These are phyloP conservation scores for Colletotrichum cuscutae DNA, from an alignment of 2,329 filamentous ascomycete genomes.

Conservation along the genomic window DNA sequence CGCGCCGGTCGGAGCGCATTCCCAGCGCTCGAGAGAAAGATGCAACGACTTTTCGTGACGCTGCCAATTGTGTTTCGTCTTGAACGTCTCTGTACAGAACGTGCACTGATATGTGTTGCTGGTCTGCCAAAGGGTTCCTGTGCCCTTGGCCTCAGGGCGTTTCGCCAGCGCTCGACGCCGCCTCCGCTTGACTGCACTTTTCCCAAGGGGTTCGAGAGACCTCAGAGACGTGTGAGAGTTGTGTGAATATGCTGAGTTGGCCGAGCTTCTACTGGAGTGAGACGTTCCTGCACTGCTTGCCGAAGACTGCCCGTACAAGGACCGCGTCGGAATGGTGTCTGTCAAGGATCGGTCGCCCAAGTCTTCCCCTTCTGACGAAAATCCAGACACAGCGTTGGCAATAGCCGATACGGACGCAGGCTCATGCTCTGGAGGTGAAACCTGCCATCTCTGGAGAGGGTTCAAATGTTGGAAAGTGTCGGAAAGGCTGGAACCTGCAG, in stretches of 20 bases:
- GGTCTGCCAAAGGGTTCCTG: constrained; percentile 10
- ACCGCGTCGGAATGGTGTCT: constrained; percentile 5
- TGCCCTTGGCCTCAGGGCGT: not conserved
- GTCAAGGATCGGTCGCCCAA: constrained; percentile 1
- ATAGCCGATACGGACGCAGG: constrained; percentile 37
- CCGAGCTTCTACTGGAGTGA: constrained; percentile 33
- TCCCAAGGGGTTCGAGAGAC: not conserved
- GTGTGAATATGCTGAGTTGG: constrained; percentile 31
- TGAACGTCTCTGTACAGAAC: constrained; percentile 58
- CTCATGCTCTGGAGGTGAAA: constrained; percentile 40
- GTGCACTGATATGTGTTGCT: constrained; percentile 51
- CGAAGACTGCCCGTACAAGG: constrained; percentile 31
- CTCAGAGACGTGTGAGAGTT: constrained; percentile 6
- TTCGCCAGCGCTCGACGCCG: constrained; percentile 6
- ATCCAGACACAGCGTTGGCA: constrained; percentile 32
- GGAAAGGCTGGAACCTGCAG: not conserved
- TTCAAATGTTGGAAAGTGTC: constrained; percentile 21
- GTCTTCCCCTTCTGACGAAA: not conserved
- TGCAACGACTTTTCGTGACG: constrained; percentile 62
- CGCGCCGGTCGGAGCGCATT: constrained; percentile 43
- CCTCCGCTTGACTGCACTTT: constrained; percentile 2
- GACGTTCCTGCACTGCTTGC: constrained; percentile 37
- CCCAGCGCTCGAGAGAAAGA: constrained; percentile 56
- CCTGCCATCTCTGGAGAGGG: constrained; percentile 34
- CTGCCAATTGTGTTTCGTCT: constrained; percentile 57